A percentile compares a stretch with the other conserved stretches of the same genome.
phyloP scores from a whole-genome alignment of 257 asterid genomes.

The Craterostigma plantagineum region DNA sequence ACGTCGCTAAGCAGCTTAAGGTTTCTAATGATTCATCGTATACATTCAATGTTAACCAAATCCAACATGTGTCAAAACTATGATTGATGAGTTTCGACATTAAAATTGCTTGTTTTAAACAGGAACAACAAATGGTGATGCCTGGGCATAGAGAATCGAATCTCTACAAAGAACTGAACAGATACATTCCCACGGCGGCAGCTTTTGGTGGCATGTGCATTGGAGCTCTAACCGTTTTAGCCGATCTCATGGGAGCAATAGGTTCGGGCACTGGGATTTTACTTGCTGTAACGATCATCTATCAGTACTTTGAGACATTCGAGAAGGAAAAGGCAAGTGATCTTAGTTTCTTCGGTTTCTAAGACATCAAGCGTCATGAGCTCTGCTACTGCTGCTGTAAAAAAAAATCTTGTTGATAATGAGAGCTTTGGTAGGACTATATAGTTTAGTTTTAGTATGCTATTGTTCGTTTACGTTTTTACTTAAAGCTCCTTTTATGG shows the following conservation, averaged over 20 bases:
- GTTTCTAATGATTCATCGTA: slow-evolving; percentile 13
- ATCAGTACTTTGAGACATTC: slow-evolving; percentile 79
- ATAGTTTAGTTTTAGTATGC: no score
- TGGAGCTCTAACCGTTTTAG: slow-evolving; percentile 79
- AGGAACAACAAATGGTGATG: slow-evolving; percentile 99
- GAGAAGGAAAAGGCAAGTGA: slow-evolving; percentile 89
- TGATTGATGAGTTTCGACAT: no score
- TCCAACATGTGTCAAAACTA: no score
- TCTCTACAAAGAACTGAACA: slow-evolving; percentile 72
- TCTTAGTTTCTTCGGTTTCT: slow-evolving; percentile 82
- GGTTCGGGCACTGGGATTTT: slow-evolving; percentile 88
- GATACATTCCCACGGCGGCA: slow-evolving; percentile 86
- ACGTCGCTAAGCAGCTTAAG: slow-evolving; percentile 86
- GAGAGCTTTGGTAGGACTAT: no score
- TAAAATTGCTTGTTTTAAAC: neutral
- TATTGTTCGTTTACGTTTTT: no score
- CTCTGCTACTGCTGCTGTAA: no score
- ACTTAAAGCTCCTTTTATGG: no score
- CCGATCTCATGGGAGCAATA: slow-evolving; percentile 88
- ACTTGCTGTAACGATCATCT: slow-evolving; percentile 72
- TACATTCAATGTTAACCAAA: no score
- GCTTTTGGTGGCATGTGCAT: slow-evolving; percentile 89
- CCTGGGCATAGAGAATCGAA: slow-evolving; percentile 86
- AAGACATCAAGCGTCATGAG: slow-evolving; percentile 9
- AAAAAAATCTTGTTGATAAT: no score